Conservation (phyloP, 164 flowering plant species). For the Aristolochia contorta region DNA sequence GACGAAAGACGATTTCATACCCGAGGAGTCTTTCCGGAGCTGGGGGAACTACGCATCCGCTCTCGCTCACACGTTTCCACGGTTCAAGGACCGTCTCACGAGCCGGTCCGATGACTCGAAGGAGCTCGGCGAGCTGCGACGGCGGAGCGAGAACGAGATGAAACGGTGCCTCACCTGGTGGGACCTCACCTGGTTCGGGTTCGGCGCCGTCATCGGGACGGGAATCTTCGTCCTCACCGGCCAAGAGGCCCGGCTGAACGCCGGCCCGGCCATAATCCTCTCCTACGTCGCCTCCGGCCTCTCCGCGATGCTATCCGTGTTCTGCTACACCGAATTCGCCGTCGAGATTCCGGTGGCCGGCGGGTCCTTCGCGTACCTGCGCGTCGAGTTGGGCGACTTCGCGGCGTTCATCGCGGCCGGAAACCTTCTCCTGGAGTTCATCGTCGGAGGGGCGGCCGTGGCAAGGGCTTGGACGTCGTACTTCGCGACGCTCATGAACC, state of each 20-base stretch:
- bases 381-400: slow-evolving; percentile 22
- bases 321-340: slow-evolving; percentile 46
- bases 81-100: slow-evolving; percentile 29
- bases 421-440: slow-evolving; percentile 33
- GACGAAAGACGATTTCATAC: slow-evolving; percentile 33
- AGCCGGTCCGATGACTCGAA: slow-evolving; percentile 26
- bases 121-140: slow-evolving; percentile 24
- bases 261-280: slow-evolving; percentile 39
- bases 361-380: slow-evolving; percentile 33
- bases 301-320: slow-evolving; percentile 34
- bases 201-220: slow-evolving; percentile 37
- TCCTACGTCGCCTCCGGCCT: slow-evolving; percentile 32
- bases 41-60: slow-evolving; percentile 29
- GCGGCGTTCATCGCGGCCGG: slow-evolving; percentile 35
- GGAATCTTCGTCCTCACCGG: slow-evolving; percentile 51
- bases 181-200: slow-evolving; percentile 44
- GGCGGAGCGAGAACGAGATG: slow-evolving; percentile 31
- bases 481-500: slow-evolving; percentile 31
- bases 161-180: slow-evolving; percentile 39
- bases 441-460: slow-evolving; percentile 29
- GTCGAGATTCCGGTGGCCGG: slow-evolving; percentile 43
- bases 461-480: slow-evolving; percentile 45
- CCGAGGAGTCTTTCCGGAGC: slow-evolving; percentile 36
- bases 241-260: slow-evolving; percentile 18
- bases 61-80: slow-evolving; percentile 13